Evolutionary conservation across 768 basidiomycete species (phyloP).

Genomic region (Trametes cinnabarina): DNA sequence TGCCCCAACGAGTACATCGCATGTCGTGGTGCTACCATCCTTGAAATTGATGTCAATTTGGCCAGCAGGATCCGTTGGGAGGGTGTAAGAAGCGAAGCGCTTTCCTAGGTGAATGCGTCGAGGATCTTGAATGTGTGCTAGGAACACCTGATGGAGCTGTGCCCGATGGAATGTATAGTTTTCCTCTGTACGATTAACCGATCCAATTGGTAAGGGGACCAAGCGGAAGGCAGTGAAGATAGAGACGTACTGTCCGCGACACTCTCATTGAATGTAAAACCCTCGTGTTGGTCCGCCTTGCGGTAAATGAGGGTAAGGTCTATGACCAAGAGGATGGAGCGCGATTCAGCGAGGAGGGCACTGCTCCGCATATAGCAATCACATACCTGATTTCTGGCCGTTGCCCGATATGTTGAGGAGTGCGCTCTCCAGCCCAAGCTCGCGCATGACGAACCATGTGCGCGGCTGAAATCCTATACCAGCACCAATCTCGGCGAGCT

Average conservation of each 20-base stretch:
- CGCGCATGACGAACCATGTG: conserved; percentile 6
- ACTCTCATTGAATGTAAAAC: not conserved
- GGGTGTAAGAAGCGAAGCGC: conserved; percentile 14
- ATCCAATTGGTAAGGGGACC: not conserved
- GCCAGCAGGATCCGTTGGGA: not conserved
- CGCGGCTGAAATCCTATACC: conserved; percentile 20
- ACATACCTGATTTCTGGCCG: not conserved
- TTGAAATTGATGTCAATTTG: conserved; percentile 21
- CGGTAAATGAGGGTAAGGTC: not conserved
- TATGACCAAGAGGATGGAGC: no score
- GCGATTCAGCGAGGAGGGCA: no score
- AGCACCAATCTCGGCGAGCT: conserved; percentile 21
- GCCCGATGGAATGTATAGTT: conserved; percentile 18
- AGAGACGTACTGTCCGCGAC: no score
- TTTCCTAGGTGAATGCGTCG: conserved; percentile 21
- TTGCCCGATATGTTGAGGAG: not conserved
- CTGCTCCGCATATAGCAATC: not conserved
- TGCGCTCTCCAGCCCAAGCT: conserved; percentile 4
- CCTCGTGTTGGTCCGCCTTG: conserved; percentile 10
- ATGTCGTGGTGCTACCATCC: conserved; percentile 26
- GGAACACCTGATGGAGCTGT: conserved; percentile 18
- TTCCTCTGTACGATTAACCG: not conserved
- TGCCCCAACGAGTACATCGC: conserved; percentile 29
- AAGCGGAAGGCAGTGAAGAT: not conserved
- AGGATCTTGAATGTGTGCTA: conserved; percentile 8